Evolutionary conservation across 495 filamentous ascomycete genomes (phyloP), one percentile per base, ranked within the genome.

Genomic region (Coniosporium apollinis): DNA sequence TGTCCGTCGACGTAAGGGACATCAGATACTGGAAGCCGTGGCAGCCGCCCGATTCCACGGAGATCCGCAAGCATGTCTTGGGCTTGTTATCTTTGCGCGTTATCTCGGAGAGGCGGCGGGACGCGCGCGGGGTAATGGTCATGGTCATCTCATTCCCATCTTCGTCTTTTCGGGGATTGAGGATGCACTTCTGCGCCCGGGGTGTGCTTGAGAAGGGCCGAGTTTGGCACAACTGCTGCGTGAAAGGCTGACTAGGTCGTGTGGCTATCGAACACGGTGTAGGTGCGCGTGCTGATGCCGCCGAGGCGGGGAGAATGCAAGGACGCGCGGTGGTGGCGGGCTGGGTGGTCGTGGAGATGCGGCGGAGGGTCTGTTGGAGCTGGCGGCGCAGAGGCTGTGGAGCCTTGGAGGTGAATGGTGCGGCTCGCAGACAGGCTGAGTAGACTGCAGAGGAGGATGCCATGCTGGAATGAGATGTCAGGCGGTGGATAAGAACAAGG

Each of bases 1-100:
- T 65, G 17, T 53, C 48, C 1, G 62, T 30, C 45, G 69, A 72
- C 16, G 80, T 76, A 4, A 94, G 68, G 4, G 78, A 79, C 79
- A 97, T 92, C 19, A 91, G 65, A 49, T 94, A 97, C 56, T 97
- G 89, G 59, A 97, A 96, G 14, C 89, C 89, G 59, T 97, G 91
- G 57, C 89, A 97, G 22, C 89, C 89, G 39, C 89, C 89, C 30
- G 72, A 77, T 41, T 89, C 82, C 19, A 97, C 86, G 26, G 81
- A 77, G 47, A 97, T 78, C 28, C 89, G 82, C 13, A 97, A 71
- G 7, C 82, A 78, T 22, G 92, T 70, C 47, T 76, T 61, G 3
- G 86, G 81, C 58, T 92, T 91, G 30, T 64, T 57, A 56, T 91
- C 80, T 43, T 74, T 75, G 13, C 59, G 51, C 60, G 74, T 70